phyloP scores from a whole-genome alignment of 345 rosid genomes.

The Salix caprea region DNA sequence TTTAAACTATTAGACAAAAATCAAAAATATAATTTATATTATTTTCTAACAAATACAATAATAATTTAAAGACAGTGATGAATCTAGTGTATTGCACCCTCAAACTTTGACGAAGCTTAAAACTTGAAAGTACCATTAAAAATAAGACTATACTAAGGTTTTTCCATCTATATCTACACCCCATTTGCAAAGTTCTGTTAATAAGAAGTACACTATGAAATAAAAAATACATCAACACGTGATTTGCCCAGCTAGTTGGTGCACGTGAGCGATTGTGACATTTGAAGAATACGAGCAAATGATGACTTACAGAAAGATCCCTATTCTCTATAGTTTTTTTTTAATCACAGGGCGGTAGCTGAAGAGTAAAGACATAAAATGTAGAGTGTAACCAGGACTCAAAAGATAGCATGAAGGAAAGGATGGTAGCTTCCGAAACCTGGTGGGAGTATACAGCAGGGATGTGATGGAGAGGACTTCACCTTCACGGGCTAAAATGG shows the following conservation, averaged over 20 bases:
- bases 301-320: constrained; percentile 11
- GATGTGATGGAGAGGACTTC: constrained; percentile 2
- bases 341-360: constrained; percentile 5
- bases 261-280: constrained; percentile 42
- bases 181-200: too few relatives aligned
- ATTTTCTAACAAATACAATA: not conserved
- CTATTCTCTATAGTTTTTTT: not conserved
- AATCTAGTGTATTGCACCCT: too few relatives aligned
- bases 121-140: too few relatives aligned
- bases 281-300: constrained; percentile 10
- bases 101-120: too few relatives aligned
- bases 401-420: not conserved
- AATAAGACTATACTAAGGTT: too few relatives aligned
- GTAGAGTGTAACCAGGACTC: not conserved
- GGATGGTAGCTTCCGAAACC: not conserved
- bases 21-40: too few relatives aligned
- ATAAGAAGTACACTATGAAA: not conserved
- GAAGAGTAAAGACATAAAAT: not conserved
- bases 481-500: constrained; percentile 17
- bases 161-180: too few relatives aligned
- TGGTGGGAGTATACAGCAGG: not conserved
- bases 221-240: constrained; percentile 20
- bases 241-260: constrained; percentile 16
- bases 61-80: not conserved
- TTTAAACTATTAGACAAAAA: too few relatives aligned